phyloP scores from a whole-genome alignment of 768 basidiomycete genomes.

The Boletellus ananiceps region DNA sequence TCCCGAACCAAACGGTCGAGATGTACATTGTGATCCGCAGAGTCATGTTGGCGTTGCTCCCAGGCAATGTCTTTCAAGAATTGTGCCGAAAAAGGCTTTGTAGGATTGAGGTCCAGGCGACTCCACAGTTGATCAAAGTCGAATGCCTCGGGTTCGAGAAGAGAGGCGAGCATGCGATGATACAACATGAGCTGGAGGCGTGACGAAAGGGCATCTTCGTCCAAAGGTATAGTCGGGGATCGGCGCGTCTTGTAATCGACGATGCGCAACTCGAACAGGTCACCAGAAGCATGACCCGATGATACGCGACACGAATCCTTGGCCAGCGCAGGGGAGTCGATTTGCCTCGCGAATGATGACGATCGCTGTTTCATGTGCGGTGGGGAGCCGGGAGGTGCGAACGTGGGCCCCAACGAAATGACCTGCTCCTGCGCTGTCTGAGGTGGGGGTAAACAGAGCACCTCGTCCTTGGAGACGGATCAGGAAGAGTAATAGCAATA shows the following conservation, averaged over 20 bases:
- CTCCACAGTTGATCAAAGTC: conserved; percentile 54
- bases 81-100: conserved; percentile 40
- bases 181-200: conserved; percentile 79
- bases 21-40: conserved; percentile 19
- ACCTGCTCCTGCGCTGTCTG: neutral
- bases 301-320: neutral
- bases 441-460: conserved; percentile 21
- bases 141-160: conserved; percentile 43
- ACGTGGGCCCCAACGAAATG: neutral
- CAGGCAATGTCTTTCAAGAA: conserved; percentile 39
- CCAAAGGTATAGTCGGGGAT: conserved; percentile 44
- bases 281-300: neutral
- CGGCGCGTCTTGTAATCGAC: conserved; percentile 71
- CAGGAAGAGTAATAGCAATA: neutral
- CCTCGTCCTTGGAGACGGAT: conserved; percentile 50
- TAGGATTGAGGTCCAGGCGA: conserved; percentile 40
- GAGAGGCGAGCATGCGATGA: conserved; percentile 53
- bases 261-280: conserved; percentile 38
- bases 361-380: conserved; percentile 27
- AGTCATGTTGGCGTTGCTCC: conserved; percentile 17
- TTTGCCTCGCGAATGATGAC: conserved; percentile 5
- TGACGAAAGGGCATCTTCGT: conserved; percentile 54
- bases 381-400: conserved; percentile 17
- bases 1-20: conserved; percentile 29
- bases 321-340: neutral